phyloP scores from a whole-genome alignment of 2,329 filamentous ascomycete species.

The Fusarium odoratissimum region DNA sequence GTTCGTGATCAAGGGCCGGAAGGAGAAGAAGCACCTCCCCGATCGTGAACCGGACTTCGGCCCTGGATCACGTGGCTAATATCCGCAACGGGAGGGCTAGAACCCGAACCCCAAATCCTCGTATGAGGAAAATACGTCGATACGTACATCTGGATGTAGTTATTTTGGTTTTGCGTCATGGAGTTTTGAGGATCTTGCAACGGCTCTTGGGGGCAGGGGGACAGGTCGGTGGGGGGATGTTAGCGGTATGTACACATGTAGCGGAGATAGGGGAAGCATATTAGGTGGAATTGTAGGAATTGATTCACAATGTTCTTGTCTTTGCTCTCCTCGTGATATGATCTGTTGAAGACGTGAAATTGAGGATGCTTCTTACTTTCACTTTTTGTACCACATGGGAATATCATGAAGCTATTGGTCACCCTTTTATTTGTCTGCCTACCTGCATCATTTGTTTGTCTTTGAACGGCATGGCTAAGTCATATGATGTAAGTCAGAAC shows the following conservation, averaged over 20 bases:
- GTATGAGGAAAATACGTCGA: constrained; percentile 25
- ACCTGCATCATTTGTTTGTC: background rate
- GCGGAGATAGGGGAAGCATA: constrained; percentile 22
- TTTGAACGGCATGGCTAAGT: background rate
- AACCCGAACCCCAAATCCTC: constrained; percentile 2
- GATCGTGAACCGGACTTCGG: constrained; percentile 75
- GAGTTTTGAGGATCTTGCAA: constrained; percentile 51
- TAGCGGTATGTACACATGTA: constrained; percentile 39
- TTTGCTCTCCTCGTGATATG: background rate
- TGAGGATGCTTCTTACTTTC: background rate
- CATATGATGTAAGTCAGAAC: background rate
- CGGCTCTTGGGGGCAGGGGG: constrained; percentile 42
- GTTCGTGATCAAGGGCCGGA: constrained; percentile 88
- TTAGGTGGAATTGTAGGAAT: constrained; percentile 44
- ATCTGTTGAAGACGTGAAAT: background rate
- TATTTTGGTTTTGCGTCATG: constrained; percentile 54
- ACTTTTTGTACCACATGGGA: background rate
- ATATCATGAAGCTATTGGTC: background rate
- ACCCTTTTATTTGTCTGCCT: background rate
- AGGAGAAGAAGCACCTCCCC: constrained; percentile 77
- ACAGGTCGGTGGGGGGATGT: constrained; percentile 31
- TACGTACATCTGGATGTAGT: constrained; percentile 53
- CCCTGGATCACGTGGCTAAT: constrained; percentile 48
- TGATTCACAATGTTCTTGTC: constrained; percentile 42
- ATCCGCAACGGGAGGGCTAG: constrained; percentile 19